These are phyloP conservation scores for Phytopythium sindhum DNA, from an alignment of 352 stramenopile species.

Conservation along the genomic window DNA sequence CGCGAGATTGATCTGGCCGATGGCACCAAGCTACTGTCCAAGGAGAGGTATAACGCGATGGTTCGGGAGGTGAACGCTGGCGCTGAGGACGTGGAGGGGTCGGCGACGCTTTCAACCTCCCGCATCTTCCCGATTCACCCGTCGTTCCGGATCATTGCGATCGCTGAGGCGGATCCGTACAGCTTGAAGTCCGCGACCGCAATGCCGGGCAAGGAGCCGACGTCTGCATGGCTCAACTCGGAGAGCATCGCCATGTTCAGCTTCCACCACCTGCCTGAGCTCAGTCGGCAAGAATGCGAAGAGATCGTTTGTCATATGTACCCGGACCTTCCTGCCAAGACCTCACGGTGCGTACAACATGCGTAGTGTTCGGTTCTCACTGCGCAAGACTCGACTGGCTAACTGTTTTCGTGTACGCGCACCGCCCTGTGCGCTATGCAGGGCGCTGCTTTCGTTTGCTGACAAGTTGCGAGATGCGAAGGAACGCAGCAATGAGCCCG, in stretches of 20 bases:
- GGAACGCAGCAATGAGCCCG: slow-evolving; percentile 34
- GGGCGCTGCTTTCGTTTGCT: slow-evolving; percentile 55
- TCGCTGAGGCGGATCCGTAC: slow-evolving; percentile 59
- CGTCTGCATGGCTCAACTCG: slow-evolving; percentile 63
- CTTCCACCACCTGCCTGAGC: slow-evolving; percentile 52
- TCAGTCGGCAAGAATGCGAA: slow-evolving; percentile 39
- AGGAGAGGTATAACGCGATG: slow-evolving; percentile 58
- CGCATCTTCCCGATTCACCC: slow-evolving; percentile 78
- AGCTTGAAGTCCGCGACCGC: slow-evolving; percentile 25
- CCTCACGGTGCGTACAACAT: slow-evolving; percentile 39
- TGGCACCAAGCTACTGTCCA: slow-evolving; percentile 74
- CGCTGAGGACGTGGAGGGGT: slow-evolving; percentile 13
- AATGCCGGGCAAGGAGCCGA: slow-evolving; percentile 38
- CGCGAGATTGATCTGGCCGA: slow-evolving; percentile 88
- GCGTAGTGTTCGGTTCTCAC: neutral
- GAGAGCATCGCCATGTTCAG: slow-evolving; percentile 80
- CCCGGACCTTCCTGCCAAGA: slow-evolving; percentile 45
- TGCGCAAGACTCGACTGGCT: neutral
- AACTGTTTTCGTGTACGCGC: neutral
- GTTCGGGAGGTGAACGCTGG: slow-evolving; percentile 14
- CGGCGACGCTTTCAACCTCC: slow-evolving; percentile 5
- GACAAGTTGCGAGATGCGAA: slow-evolving; percentile 47
- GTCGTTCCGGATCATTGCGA: slow-evolving; percentile 87
- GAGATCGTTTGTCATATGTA: slow-evolving; percentile 51
- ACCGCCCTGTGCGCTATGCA: neutral